A percentile compares a stretch with the other conserved stretches of the same genome.
Conservation (phyloP, 306 rosid genomes). For the Cucurbita argyrosperma region DNA sequence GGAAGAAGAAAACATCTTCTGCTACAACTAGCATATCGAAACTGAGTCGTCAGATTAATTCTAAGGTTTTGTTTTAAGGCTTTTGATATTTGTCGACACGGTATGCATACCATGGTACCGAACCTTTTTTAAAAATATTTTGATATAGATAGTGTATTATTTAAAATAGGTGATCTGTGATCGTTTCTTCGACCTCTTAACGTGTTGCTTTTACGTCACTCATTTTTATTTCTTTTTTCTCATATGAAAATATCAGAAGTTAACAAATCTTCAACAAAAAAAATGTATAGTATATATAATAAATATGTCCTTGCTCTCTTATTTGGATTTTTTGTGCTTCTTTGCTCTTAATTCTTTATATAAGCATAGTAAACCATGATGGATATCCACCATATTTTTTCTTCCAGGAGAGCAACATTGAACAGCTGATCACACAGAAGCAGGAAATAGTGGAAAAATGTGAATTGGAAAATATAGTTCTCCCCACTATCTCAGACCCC, state of each 20-base stretch:
- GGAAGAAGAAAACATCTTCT: conserved; percentile 79
- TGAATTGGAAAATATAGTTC: conserved; percentile 72
- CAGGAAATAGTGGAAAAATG: conserved; percentile 83
- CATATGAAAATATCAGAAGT: background rate
- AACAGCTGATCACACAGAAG: conserved; percentile 54
- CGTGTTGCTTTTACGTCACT: background rate
- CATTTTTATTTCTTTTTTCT: background rate
- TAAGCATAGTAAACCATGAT: conserved; percentile 8
- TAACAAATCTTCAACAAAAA: background rate
- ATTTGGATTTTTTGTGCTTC: background rate
- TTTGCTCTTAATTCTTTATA: background rate
- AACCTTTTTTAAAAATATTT: background rate
- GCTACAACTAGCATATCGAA: conserved; percentile 78
- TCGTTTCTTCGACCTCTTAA: background rate
- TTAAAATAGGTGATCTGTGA: background rate
- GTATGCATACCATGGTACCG: background rate
- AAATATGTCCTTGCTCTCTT: background rate
- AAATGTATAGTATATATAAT: background rate
- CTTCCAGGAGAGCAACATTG: conserved; percentile 68
- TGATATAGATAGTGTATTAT: background rate
- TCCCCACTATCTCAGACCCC: conserved; percentile 60
- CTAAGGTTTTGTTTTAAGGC: conserved; percentile 41
- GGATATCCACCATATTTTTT: conserved; percentile 8
- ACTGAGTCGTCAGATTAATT: conserved; percentile 72
- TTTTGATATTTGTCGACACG: background rate